Conservation (phyloP, 345 rosid genomes). For the Dipteronia sinensis region DNA sequence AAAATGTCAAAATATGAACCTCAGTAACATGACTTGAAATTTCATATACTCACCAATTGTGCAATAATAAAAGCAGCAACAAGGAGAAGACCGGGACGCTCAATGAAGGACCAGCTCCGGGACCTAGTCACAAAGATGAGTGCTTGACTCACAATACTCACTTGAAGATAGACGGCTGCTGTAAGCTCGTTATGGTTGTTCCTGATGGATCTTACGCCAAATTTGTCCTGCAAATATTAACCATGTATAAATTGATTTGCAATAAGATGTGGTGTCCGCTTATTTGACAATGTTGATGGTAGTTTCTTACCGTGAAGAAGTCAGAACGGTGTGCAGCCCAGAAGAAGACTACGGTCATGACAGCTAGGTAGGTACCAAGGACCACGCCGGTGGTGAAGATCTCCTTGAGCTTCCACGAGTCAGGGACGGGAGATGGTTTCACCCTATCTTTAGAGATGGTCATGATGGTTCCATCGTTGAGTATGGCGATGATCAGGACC, state of each 20-base stretch:
- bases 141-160: slow-evolving; percentile 91
- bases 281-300: neutral
- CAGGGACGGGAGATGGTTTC: slow-evolving; percentile 84
- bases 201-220: slow-evolving; percentile 68
- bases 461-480: slow-evolving; percentile 91
- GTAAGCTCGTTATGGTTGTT: slow-evolving; percentile 54
- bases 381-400: slow-evolving; percentile 84
- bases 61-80: slow-evolving; percentile 63
- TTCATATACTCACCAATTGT: slow-evolving; percentile 60
- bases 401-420: slow-evolving; percentile 89
- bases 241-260: neutral
- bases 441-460: slow-evolving; percentile 82
- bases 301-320: slow-evolving; percentile 72
- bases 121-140: slow-evolving; percentile 97
- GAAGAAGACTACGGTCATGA: slow-evolving; percentile 88
- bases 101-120: slow-evolving; percentile 84
- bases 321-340: slow-evolving; percentile 62
- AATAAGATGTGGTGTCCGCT: neutral
- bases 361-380: slow-evolving; percentile 80
- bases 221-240: slow-evolving; percentile 51
- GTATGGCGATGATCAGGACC: slow-evolving; percentile 86
- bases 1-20: neutral
- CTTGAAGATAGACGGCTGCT: slow-evolving; percentile 92
- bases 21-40: neutral
- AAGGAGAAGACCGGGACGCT: slow-evolving; percentile 85